phyloP scores from a whole-genome alignment of 2,329 filamentous ascomycete genomes.

The Coniochaeta hoffmannii region DNA sequence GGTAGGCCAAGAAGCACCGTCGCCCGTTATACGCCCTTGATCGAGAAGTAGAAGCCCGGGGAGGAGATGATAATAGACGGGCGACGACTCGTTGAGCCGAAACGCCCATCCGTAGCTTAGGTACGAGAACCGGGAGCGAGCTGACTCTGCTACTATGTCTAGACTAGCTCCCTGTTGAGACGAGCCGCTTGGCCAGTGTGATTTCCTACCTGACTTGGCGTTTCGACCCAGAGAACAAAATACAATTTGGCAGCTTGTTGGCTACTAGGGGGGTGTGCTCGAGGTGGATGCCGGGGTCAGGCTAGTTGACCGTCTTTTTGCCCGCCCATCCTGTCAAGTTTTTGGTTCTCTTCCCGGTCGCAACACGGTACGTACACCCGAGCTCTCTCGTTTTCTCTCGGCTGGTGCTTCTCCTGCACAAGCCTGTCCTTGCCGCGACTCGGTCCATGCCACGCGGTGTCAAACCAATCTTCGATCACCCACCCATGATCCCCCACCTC shows the following conservation, averaged over 20 bases:
- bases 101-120: no score
- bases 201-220: background rate
- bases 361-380: background rate
- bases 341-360: background rate
- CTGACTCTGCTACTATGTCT: background rate
- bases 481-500: background rate
- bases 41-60: no score
- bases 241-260: background rate
- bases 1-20: no score
- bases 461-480: background rate
- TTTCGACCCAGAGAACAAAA: background rate
- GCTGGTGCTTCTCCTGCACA: background rate
- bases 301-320: background rate
- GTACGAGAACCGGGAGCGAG: no score
- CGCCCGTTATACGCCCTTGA: no score
- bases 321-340: background rate
- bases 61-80: no score
- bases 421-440: background rate
- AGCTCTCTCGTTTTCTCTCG: background rate
- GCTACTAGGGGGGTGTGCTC: no score
- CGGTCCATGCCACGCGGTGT: background rate
- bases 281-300: background rate
- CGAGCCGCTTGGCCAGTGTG: background rate
- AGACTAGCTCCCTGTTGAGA: background rate
- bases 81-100: no score